A percentile compares a stretch with the other conserved stretches of the same genome.
Conservation (phyloP, 1,139 yeast genomes). For the Kluyveromyces sp. region DNA sequence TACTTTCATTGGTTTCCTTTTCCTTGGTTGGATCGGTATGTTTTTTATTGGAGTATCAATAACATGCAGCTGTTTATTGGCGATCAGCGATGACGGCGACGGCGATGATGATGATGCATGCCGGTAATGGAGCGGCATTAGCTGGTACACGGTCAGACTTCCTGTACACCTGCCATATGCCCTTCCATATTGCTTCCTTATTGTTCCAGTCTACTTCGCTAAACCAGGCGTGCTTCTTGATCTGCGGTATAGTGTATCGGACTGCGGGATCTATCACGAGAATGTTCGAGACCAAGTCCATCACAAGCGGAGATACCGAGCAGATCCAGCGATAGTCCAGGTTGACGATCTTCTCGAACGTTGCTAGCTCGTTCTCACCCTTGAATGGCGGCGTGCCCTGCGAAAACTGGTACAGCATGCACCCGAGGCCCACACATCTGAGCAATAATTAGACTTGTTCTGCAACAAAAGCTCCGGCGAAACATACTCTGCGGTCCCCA, state of each 20-base stretch:
- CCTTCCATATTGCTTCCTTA: constrained; percentile 58
- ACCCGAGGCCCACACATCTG: constrained; percentile 83
- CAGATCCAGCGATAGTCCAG: constrained; percentile 56
- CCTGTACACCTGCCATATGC: constrained; percentile 23
- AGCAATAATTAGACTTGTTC: constrained; percentile 65
- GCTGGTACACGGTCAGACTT: neutral
- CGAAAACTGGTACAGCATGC: constrained; percentile 66
- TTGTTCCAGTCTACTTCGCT: constrained; percentile 58
- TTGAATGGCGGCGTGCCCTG: constrained; percentile 77
- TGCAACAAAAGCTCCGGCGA: constrained; percentile 66
- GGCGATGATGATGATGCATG: no score
- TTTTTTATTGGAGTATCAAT: constrained; percentile 23
- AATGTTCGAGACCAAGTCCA: constrained; percentile 48
- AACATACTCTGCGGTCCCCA: constrained; percentile 80
- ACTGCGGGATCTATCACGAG: constrained; percentile 55
- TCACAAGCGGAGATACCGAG: constrained; percentile 38
- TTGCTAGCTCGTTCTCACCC: constrained; percentile 66
- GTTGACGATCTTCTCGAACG: constrained; percentile 60
- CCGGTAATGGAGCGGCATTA: neutral
- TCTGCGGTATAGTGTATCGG: constrained; percentile 55
- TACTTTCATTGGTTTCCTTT: constrained; percentile 24
- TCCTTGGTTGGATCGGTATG: constrained; percentile 24
- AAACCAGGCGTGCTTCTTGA: constrained; percentile 73
- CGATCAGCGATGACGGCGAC: neutral
- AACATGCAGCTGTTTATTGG: constrained; percentile 19